Conservation (phyloP, 2,329 filamentous ascomycete species). For the Gyromitra esculenta region DNA sequence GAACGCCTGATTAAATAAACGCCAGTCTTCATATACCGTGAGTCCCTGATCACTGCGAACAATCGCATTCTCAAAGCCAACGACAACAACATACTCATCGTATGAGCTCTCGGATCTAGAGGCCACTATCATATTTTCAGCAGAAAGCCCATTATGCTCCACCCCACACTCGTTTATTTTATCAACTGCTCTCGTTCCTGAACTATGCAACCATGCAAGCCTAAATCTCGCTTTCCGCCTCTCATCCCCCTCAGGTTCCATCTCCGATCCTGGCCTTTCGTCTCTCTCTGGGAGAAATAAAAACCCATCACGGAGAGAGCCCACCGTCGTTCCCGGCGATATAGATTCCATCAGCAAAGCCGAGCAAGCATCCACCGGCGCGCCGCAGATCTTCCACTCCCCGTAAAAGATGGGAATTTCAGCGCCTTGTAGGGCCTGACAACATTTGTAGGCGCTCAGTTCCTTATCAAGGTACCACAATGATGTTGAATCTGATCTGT, state of each 20-base stretch:
- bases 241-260: neutral
- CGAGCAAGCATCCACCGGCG: neutral
- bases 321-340: conserved; percentile 2
- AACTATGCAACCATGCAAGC: neutral
- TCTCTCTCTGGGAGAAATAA: neutral
- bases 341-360: conserved; percentile 1
- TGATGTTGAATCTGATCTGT: neutral
- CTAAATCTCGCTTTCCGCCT: neutral
- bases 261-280: too few relatives aligned
- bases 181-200: neutral
- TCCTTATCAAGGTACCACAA: neutral
- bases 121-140: neutral
- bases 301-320: neutral
- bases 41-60: neutral
- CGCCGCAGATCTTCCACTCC: neutral
- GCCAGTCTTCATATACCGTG: neutral
- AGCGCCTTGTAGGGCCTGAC: neutral
- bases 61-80: neutral
- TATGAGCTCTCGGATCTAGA: too few relatives aligned
- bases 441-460: neutral
- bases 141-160: neutral
- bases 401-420: conserved; percentile 20
- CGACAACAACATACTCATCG: neutral
- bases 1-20: neutral
- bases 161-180: neutral